Evolutionary conservation across 352 stramenopile species (phyloP).

Genomic region (Pythium biforme): DNA sequence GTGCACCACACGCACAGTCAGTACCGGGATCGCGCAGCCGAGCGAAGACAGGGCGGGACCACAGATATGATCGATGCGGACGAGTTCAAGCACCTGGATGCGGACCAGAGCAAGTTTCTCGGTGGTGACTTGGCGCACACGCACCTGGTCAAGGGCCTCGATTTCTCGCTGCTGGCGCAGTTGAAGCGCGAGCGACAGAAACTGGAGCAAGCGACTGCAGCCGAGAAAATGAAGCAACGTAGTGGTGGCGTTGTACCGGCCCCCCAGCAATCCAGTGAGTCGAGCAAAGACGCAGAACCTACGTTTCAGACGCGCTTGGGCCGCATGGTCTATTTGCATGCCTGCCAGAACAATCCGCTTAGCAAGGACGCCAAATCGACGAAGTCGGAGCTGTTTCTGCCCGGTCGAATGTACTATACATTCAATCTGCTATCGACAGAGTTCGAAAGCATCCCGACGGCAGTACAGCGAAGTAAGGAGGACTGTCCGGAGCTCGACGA

Average conservation of each 20-base stretch:
- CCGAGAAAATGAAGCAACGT: slow-evolving; percentile 27
- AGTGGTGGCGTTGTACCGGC: neutral
- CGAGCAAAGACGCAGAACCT: slow-evolving; percentile 27
- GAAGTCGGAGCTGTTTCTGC: slow-evolving; percentile 71
- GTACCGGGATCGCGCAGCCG: slow-evolving; percentile 71
- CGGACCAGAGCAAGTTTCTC: slow-evolving; percentile 61
- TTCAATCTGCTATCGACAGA: slow-evolving; percentile 49
- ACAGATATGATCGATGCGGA: slow-evolving; percentile 42
- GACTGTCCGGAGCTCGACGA: slow-evolving; percentile 64
- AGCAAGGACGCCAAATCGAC: slow-evolving; percentile 3
- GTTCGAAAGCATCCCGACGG: slow-evolving; percentile 50
- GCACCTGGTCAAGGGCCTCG: slow-evolving; percentile 88
- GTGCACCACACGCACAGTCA: slow-evolving; percentile 5
- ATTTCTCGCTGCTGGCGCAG: slow-evolving; percentile 85
- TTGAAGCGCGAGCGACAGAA: slow-evolving; percentile 79
- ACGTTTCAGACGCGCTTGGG: slow-evolving; percentile 60
- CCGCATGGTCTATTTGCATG: slow-evolving; percentile 63
- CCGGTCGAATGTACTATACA: slow-evolving; percentile 73
- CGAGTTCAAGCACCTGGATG: slow-evolving; percentile 54
- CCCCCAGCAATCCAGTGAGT: slow-evolving; percentile 20
- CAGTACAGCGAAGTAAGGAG: slow-evolving; percentile 72
- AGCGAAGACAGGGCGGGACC: slow-evolving; percentile 40
- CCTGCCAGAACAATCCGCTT: slow-evolving; percentile 40
- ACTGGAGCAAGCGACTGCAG: slow-evolving; percentile 33
- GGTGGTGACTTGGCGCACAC: slow-evolving; percentile 68